Evolutionary conservation across 768 basidiomycete genomes (phyloP), one percentile per base, ranked within the genome.

Genomic region (Mycena rebaudengoi): DNA sequence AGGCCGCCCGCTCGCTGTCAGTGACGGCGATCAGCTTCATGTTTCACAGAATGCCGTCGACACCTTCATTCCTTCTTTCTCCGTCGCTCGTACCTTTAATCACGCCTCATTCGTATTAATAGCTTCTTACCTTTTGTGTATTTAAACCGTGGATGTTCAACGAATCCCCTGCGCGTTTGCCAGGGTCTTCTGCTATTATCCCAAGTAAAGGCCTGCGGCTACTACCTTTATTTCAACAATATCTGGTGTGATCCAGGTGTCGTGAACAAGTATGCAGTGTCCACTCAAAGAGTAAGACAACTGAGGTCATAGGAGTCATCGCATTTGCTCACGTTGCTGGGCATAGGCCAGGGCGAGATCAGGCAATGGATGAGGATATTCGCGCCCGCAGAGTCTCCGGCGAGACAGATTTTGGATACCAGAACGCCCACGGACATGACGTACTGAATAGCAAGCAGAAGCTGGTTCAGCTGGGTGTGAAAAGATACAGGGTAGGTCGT

Each of bases 351-450:
- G 3, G 64, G 64, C 4, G 59, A 65, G 1, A 65, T 48, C 20
- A 65, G 41, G 58, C 64, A 65, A 4, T 72, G 71, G 8, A 71
- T 11, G 7, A 53, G 45, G 8, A 71, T 39, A 53, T 70, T 72
- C 14, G 49, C 70, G 11, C 70, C 70, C 4, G 64, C 69, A 0
- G 69, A 70, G 54, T 71, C 70, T 25, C 70, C 71, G 1, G 60
- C 64, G 26, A 72, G 40, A 40, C 54, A 56, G n/a, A 72, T 69
- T n/a, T 66, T 63, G 12, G 71, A 62, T 1, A 65, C 28, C 26
- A 52, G 41, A 5, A 62, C 30, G 20, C 71, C 71, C 11, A 33
- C 39, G 10, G 61, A 58, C 4, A 67, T 44, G 25, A 71, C 32
- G n/a, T 67, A 52, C 18, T 54, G 30, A 37, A 72, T 18, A 20